These are phyloP conservation scores for Paecilomyces dactylethromorphus DNA, from an alignment of 2,329 filamentous ascomycete genomes.

Conservation along the genomic window DNA sequence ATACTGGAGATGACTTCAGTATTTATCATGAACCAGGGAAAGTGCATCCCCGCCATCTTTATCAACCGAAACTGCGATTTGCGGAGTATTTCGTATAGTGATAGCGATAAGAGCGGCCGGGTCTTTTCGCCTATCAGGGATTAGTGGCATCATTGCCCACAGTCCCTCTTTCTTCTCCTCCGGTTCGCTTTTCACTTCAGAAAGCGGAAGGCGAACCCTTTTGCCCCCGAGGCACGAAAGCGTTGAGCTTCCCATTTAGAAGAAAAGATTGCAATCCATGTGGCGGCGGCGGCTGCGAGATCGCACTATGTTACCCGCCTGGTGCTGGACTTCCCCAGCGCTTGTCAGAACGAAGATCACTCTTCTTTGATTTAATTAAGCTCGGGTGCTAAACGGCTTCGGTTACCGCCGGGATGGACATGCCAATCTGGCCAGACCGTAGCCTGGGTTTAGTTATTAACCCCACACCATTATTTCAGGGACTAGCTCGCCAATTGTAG, in stretches of 20 bases:
- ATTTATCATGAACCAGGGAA: background rate
- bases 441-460: too few species aligned
- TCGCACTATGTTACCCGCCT: background rate
- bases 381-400: background rate
- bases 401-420: background rate
- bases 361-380: background rate
- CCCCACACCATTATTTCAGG: too few species aligned
- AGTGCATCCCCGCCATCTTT: background rate
- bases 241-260: background rate
- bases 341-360: background rate
- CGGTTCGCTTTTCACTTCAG: background rate
- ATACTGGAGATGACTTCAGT: background rate
- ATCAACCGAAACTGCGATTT: background rate
- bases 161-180: background rate
- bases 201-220: background rate
- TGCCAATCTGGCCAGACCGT: background rate
- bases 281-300: background rate
- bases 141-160: background rate
- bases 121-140: background rate
- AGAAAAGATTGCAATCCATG: background rate
- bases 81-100: background rate
- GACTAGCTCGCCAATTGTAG: background rate
- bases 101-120: background rate
- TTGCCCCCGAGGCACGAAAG: background rate
- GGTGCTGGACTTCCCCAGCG: background rate